Evolutionary conservation across 768 basidiomycete species (phyloP).

Genomic region (Suillus subalutaceus): DNA sequence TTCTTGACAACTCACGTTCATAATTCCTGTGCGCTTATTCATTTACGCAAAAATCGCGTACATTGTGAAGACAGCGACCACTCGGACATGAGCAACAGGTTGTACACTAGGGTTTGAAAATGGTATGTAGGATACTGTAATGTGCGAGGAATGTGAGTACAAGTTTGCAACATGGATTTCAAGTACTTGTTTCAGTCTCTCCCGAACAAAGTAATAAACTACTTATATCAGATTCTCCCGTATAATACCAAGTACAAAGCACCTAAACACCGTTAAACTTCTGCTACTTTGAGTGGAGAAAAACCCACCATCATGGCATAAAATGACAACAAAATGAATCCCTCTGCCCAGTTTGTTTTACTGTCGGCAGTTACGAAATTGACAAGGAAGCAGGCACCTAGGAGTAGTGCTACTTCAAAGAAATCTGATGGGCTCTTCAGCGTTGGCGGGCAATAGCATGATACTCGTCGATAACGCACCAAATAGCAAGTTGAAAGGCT

Average conservation of each 20-base stretch:
- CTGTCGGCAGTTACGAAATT: slow-evolving; percentile 80
- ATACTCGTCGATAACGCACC: slow-evolving; percentile 43
- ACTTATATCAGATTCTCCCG: slow-evolving; percentile 59
- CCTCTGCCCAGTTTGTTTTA: slow-evolving; percentile 82
- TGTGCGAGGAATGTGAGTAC: slow-evolving; percentile 16
- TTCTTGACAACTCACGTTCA: slow-evolving; percentile 22
- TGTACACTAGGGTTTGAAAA: not conserved
- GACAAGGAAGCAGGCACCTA: slow-evolving; percentile 74
- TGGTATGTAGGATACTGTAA: not conserved
- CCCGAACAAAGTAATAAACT: slow-evolving; percentile 40
- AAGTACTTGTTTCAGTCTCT: slow-evolving; percentile 23
- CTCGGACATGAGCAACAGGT: not conserved
- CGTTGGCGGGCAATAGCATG: not conserved
- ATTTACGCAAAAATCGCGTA: not conserved
- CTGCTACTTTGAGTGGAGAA: not conserved
- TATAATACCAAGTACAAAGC: slow-evolving; percentile 69
- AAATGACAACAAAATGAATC: slow-evolving; percentile 65
- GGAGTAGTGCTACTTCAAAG: slow-evolving; percentile 65
- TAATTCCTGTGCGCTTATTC: not conserved
- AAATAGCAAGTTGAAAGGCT: slow-evolving; percentile 67
- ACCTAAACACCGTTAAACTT: slow-evolving; percentile 39
- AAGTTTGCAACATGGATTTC: slow-evolving; percentile 5
- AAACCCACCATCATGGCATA: slow-evolving; percentile 64
- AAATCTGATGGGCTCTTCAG: slow-evolving; percentile 47
- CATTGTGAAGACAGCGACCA: not conserved